Conservation (phyloP, 2,329 filamentous ascomycete genomes). For the Fusarium praegraminearum region DNA sequence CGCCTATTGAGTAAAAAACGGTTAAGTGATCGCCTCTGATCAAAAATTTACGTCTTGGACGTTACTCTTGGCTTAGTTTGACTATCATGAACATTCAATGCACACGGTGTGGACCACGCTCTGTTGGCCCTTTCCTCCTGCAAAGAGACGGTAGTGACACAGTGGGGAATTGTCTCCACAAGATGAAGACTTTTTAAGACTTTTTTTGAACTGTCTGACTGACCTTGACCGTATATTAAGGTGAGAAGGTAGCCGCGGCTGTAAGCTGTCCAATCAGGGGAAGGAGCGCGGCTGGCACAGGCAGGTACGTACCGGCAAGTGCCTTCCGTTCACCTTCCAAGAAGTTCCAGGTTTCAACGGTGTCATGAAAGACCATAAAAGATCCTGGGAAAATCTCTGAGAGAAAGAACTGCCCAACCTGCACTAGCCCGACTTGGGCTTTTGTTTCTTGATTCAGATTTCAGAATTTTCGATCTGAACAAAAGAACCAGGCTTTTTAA, state of each 20-base stretch:
- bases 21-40: conserved; percentile 10
- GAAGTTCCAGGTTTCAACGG: conserved; percentile 23
- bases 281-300: conserved; percentile 3
- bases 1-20: conserved; percentile 33
- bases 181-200: conserved; percentile 34
- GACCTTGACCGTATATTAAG: conserved; percentile 40
- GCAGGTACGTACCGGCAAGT: conserved; percentile 11
- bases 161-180: conserved; percentile 25
- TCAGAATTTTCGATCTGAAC: conserved; percentile 19
- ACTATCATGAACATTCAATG: conserved; percentile 11
- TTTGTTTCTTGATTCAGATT: conserved; percentile 24
- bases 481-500: conserved; percentile 31
- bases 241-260: conserved; percentile 26
- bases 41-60: conserved; percentile 33
- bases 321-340: conserved; percentile 29
- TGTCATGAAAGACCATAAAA: conserved; percentile 15
- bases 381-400: conserved; percentile 43
- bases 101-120: conserved; percentile 24
- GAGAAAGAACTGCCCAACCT: conserved; percentile 15
- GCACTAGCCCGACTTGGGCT: conserved; percentile 22
- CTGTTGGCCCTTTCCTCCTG: conserved; percentile 15
- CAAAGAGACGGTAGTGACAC: conserved; percentile 22
- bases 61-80: conserved; percentile 3
- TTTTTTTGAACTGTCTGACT: conserved; percentile 7
- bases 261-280: conserved; percentile 8